Evolutionary conservation across 2,329 filamentous ascomycete species (phyloP), one percentile per base, ranked within the genome.

Genomic region (Fusarium neocosmosporiellum): DNA sequence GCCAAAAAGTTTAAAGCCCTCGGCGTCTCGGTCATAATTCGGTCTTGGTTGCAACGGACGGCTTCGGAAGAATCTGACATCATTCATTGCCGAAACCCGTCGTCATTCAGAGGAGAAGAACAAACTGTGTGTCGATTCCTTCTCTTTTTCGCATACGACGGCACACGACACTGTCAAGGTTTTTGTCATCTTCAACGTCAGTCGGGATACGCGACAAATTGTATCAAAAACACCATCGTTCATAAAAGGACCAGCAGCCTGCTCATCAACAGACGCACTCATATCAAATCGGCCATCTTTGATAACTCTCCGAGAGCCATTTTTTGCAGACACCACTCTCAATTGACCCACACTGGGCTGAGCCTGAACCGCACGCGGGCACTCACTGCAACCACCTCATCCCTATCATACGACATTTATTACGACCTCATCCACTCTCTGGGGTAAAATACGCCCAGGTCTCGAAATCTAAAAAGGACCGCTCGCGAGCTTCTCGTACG

Each of bases 1-100:
- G 46, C 46, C 46, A 31, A 50, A 29, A 34, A 68, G 34, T 60
- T 41, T 34, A 34, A 69, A 57, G 22, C 27, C 36, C 53, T 72
- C 66, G 72, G 64, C 46, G 60, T 66, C 61, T 78, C 68, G 79
- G 79, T 67, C 75, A 78, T 80, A 78, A 76, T 73, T 80, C 79
- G 79, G 79, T 69, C 62, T 80, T 65, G 69, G 62, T 62, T 62
- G 53, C 71, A 36, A 55, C 71, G 65, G 69, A 75, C 75, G 57
- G 59, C 71, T 67, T 73, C 71, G 73, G 71, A 71, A 74, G 59
- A 64, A 63, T 58, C 75, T 77, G 73, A 75, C 72, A 78, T 78
- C 75, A 77, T 76, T 46, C 46, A 31, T 63, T 37, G 48, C 63
- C 41, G 43, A 61, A 59, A 37, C 29, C 54, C 61, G 34, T 63